Percentiles rank a stretch among this genome's conserved stretches.
Evolutionary conservation across 2,329 filamentous ascomycete genomes (phyloP).

Genomic region (Xylaria polymorpha): DNA sequence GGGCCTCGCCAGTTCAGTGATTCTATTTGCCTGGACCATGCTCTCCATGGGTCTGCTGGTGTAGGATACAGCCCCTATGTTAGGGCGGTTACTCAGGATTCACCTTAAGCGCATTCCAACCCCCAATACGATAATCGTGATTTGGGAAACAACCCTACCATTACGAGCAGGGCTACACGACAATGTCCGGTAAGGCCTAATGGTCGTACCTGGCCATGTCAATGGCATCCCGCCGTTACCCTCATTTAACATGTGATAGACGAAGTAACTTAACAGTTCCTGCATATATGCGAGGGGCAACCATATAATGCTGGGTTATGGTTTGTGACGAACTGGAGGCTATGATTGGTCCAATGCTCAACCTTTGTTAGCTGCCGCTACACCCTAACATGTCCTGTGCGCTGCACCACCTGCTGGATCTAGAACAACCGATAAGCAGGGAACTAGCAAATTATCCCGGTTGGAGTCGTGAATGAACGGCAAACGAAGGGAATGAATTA

Average conservation of each 20-base stretch:
- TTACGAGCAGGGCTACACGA: conserved; percentile 21
- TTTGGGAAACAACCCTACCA: conserved; percentile 15
- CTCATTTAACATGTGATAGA: conserved; percentile 37
- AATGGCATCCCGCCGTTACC: conserved; percentile 23
- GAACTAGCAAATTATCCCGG: conserved; percentile 22
- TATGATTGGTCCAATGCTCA: conserved; percentile 33
- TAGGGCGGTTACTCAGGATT: conserved; percentile 32
- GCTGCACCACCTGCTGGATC: conserved; percentile 11
- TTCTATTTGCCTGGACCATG: conserved; percentile 36
- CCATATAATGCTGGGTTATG: conserved; percentile 12
- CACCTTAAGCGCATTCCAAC: conserved; percentile 12
- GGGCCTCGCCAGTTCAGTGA: conserved; percentile 34
- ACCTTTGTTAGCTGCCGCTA: conserved; percentile 28
- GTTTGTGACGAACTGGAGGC: conserved; percentile 27
- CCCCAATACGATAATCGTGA: conserved; percentile 25
- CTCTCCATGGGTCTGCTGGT: conserved; percentile 22
- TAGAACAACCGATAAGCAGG: conserved; percentile 25
- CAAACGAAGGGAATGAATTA: conserved; percentile 38
- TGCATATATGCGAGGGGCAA: conserved; percentile 34
- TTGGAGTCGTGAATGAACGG: conserved; percentile 31
- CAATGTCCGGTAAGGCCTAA: conserved; percentile 30
- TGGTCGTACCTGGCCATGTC: conserved; percentile 26
- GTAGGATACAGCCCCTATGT: conserved; percentile 21
- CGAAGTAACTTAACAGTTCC: conserved; percentile 32
- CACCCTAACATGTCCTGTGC: conserved; percentile 9